Evolutionary conservation across 768 basidiomycete genomes (phyloP).

Genomic region (Gloeopeniophorella convolvens): DNA sequence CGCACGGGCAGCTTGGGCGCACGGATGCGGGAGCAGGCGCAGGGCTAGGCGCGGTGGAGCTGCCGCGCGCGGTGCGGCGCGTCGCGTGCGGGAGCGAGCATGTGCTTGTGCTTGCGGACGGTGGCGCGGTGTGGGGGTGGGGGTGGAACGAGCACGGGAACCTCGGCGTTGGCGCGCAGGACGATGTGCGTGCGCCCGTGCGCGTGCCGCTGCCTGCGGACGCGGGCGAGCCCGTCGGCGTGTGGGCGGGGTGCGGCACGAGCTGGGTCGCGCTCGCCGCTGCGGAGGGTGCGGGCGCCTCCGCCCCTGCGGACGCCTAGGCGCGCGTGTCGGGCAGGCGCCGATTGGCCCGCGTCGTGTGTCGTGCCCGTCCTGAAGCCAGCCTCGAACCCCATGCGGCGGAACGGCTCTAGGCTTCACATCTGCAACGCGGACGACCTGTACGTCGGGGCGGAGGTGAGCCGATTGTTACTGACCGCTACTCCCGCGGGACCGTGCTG

Average conservation of each 20-base stretch:
- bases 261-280: constrained; percentile 36
- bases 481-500: no score
- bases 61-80: no score
- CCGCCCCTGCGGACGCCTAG: not conserved
- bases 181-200: constrained; percentile 44
- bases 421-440: no score
- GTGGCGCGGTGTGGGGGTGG: constrained; percentile 71
- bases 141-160: constrained; percentile 99
- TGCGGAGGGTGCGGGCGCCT: not conserved
- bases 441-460: no score
- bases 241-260: constrained; percentile 50
- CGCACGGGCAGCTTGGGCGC: constrained; percentile 63
- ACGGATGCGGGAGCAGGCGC: no score
- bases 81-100: constrained; percentile 78
- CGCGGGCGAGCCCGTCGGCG: constrained; percentile 9
- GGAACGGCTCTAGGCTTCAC: no score
- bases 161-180: constrained; percentile 59
- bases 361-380: no score
- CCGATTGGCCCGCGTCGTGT: no score
- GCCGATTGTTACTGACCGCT: no score
- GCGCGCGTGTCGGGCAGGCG: no score
- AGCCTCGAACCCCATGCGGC: no score
- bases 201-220: constrained; percentile 30
- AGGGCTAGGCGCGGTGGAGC: no score
- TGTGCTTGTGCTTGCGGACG: constrained; percentile 38